Base-by-base conservation (phyloP, 2,329 filamentous ascomycete genomes). In the Corniculantispora saksenae region DNA sequence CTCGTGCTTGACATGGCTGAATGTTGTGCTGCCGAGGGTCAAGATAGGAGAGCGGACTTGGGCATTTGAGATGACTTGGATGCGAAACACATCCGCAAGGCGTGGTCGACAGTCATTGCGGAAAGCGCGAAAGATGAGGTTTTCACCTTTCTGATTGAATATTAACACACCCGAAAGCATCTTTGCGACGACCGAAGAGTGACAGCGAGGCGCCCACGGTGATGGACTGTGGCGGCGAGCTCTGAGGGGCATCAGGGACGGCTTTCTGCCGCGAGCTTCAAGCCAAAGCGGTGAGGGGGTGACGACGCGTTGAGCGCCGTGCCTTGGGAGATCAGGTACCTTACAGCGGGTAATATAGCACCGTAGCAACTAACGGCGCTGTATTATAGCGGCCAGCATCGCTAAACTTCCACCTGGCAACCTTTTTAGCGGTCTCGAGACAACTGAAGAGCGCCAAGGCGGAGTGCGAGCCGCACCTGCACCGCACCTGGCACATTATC, bases 101-200 rank as follows among this genome's bases (percentile, higher is more conserved):
- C 95, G 93, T 63, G 95, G 95, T 65, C 96, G 93, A 81, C 95
- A 98, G 82, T 99, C 96, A 78, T 97, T 97, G 75, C 95, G 93
- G 81, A 99, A 99, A 73, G 95, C 93, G 76, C 95, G 93, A 83
- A 99, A 97, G 80, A 99, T 99, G 76, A 99, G 92, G 81, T 99
- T 97, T 83, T 99, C 95, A 81, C 95, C 95, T 82, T 99, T 99
- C 79, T 99, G 95, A 72, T 99, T 99, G 86, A 99, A 99, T 72
- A 99, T 90, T 71, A 99, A 89, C 75, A 99, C 94, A 66, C 95
- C 95, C 72, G 94, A 98, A 72, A 99, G 85, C 96, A 99, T 99
- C 23, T 62, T 64, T 25, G 57, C 51, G 47, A 64, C 38, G 23
- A 25, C 17, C 12, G 48, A 50, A 2, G 3, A 38, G 19, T 13